phyloP scores from a whole-genome alignment of 331 rosid species.

The Malus hybrid region DNA sequence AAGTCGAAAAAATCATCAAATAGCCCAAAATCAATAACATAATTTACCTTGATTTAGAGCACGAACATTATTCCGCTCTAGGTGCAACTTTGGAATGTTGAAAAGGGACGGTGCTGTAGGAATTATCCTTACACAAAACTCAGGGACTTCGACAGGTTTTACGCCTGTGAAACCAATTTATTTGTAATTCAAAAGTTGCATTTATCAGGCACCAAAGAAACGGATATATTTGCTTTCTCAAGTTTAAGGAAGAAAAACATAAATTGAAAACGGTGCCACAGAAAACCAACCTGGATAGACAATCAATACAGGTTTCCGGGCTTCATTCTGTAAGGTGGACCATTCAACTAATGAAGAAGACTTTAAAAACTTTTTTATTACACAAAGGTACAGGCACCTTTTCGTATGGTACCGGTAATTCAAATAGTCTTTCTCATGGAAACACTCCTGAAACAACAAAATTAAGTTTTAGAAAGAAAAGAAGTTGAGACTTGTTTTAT shows the following conservation, averaged over 20 bases:
- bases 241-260: neutral
- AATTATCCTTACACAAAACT: conserved; percentile 53
- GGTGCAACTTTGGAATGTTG: conserved; percentile 50
- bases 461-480: neutral
- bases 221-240: neutral
- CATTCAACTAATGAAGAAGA: conserved; percentile 57
- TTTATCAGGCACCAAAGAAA: neutral
- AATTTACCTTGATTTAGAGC: conserved; percentile 46
- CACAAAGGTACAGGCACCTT: conserved; percentile 77
- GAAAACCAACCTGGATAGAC: conserved; percentile 65
- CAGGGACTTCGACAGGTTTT: conserved; percentile 47
- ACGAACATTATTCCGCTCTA: conserved; percentile 64
- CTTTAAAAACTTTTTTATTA: conserved; percentile 60
- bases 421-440: conserved; percentile 86
- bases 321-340: conserved; percentile 83
- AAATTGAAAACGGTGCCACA: neutral
- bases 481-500: neutral
- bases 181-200: conserved; percentile 1
- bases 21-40: neutral
- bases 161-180: conserved; percentile 34
- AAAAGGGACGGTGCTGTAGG: conserved; percentile 63
- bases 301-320: conserved; percentile 62
- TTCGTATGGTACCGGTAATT: conserved; percentile 84
- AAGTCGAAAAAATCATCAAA: neutral
- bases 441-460: conserved; percentile 58